Evolutionary conservation across 257 asterid species (phyloP).

Genomic region (Verbascum thapsus): DNA sequence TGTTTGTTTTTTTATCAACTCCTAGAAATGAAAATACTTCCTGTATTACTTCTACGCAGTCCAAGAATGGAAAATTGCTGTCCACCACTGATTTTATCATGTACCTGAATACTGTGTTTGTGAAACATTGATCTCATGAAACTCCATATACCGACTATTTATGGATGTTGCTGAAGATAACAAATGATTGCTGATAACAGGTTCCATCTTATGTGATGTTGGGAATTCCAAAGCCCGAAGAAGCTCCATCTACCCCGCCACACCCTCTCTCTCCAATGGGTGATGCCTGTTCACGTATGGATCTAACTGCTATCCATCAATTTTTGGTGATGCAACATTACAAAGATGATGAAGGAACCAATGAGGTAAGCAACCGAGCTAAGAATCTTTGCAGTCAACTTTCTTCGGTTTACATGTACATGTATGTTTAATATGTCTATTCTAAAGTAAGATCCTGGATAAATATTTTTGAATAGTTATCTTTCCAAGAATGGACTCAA

Average conservation of each 20-base stretch:
- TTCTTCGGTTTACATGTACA: conserved; percentile 6
- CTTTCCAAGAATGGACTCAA: conserved; percentile 99
- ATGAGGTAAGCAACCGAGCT: conserved; percentile 63
- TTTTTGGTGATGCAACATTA: conserved; percentile 87
- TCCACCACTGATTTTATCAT: conserved; percentile 7
- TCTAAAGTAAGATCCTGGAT: conserved; percentile 23
- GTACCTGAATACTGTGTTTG: conserved; percentile 4
- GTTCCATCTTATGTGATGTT: conserved; percentile 89
- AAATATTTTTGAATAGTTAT: conserved; percentile 64
- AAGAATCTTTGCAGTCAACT: conserved; percentile 15
- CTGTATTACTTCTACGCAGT: conserved; percentile 5
- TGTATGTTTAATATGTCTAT: not conserved
- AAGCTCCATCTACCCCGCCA: conserved; percentile 87
- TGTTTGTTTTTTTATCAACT: not conserved
- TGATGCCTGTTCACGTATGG: conserved; percentile 95
- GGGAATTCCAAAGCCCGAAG: conserved; percentile 85
- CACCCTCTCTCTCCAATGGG: conserved; percentile 96
- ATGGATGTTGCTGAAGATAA: conserved; percentile 14
- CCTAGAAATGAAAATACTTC: not conserved
- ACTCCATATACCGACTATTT: conserved; percentile 7
- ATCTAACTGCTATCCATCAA: conserved; percentile 97
- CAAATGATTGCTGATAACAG: conserved; percentile 39
- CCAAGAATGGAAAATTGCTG: not conserved
- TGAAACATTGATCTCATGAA: conserved; percentile 11
- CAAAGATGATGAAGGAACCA: conserved; percentile 91